Percentiles rank a stretch among this genome's conserved stretches.
Conservation (phyloP, 108 stramenopile species). For the Phaeodactylum tricornutum region DNA sequence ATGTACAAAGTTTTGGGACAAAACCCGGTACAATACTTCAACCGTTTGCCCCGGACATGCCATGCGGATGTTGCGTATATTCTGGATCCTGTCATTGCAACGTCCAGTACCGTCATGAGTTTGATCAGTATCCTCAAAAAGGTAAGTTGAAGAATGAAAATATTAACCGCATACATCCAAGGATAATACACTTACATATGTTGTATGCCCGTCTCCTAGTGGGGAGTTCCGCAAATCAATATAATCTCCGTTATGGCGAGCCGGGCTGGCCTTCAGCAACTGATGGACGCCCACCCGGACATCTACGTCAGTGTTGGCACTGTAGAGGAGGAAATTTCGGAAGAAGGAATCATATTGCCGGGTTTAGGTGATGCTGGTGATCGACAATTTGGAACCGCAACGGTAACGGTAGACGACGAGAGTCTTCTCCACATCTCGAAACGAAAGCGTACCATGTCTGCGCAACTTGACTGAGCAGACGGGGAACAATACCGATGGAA, state of each 20-base stretch:
- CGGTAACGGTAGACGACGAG: conserved; percentile 50
- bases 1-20: conserved; percentile 81
- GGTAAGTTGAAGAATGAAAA: conserved; percentile 48
- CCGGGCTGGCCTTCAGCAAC: conserved; percentile 46
- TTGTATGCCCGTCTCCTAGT: conserved; percentile 28
- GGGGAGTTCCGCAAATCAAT: conserved; percentile 80
- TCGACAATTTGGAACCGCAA: conserved; percentile 72
- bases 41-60: conserved; percentile 84
- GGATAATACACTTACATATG: background rate
- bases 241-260: conserved; percentile 83
- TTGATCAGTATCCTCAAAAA: conserved; percentile 90
- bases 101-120: conserved; percentile 77
- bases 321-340: conserved; percentile 72
- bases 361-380: conserved; percentile 95
- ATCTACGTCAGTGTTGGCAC: conserved; percentile 74
- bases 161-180: conserved; percentile 7
- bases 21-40: conserved; percentile 94
- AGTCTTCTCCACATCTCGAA: conserved; percentile 35
- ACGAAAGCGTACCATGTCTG: conserved; percentile 22
- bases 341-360: conserved; percentile 79
- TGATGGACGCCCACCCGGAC: conserved; percentile 76
- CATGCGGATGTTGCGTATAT: conserved; percentile 80
- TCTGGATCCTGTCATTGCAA: conserved; percentile 91
- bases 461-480: too few species aligned
- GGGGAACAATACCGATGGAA: too few species aligned